These are phyloP conservation scores for Dalbergia oliveri DNA, from an alignment of 306 rosid genomes.

Conservation along the genomic window DNA sequence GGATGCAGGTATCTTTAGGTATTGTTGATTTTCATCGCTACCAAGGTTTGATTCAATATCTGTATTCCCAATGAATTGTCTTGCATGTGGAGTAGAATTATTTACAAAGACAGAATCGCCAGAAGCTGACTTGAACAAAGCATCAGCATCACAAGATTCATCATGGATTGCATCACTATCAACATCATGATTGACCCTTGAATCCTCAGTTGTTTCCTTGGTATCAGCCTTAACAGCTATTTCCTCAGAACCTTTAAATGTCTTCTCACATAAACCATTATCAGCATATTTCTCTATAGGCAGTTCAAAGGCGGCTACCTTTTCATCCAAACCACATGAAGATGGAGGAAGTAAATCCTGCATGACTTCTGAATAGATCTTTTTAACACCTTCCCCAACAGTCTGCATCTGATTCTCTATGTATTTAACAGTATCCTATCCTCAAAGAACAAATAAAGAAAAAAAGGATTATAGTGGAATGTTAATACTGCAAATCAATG, in stretches of 20 bases:
- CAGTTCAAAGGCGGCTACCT: constrained; percentile 44
- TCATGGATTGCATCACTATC: constrained; percentile 41
- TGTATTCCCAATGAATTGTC: constrained; percentile 40
- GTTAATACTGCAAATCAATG: constrained; percentile 24
- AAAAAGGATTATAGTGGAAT: not conserved
- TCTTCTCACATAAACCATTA: constrained; percentile 45
- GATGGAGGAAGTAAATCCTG: constrained; percentile 72
- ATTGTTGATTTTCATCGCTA: constrained; percentile 41
- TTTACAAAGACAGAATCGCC: constrained; percentile 44
- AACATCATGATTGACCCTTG: constrained; percentile 40
- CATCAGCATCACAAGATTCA: constrained; percentile 35
- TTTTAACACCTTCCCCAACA: constrained; percentile 79
- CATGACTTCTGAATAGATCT: constrained; percentile 73
- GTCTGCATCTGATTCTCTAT: constrained; percentile 82
- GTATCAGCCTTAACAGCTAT: constrained; percentile 36
- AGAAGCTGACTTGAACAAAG: constrained; percentile 39
- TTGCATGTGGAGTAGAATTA: constrained; percentile 39
- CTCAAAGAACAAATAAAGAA: constrained; percentile 35
- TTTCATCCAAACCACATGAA: constrained; percentile 52
- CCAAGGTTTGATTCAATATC: constrained; percentile 34
- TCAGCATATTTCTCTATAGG: constrained; percentile 48
- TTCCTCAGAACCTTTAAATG: constrained; percentile 48
- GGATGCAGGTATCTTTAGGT: constrained; percentile 22
- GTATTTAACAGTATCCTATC: constrained; percentile 77
- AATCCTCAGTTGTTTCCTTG: constrained; percentile 45